These are phyloP conservation scores for Pisolithus albus DNA, from an alignment of 768 basidiomycete species.

Conservation along the genomic window DNA sequence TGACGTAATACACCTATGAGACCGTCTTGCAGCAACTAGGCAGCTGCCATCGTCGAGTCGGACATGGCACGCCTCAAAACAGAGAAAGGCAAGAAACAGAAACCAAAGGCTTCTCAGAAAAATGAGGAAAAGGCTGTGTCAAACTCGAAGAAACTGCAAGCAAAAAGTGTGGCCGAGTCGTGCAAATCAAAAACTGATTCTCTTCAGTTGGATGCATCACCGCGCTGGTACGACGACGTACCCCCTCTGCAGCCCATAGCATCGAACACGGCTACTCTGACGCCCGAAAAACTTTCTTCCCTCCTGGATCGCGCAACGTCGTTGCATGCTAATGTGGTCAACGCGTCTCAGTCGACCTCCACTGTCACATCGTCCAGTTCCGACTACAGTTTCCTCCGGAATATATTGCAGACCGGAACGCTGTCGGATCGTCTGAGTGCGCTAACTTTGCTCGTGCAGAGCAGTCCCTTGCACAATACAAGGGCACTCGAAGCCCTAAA, in stretches of 20 bases:
- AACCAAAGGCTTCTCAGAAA: slow-evolving; percentile 3
- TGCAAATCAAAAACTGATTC: not conserved
- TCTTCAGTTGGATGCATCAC: slow-evolving; percentile 24
- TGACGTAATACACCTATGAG: no score
- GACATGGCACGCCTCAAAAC: not conserved
- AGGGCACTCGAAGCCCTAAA: slow-evolving; percentile 73
- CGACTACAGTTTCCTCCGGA: slow-evolving; percentile 75
- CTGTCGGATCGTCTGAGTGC: slow-evolving; percentile 89
- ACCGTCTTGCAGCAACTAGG: no score
- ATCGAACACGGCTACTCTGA: slow-evolving; percentile 21
- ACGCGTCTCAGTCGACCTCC: slow-evolving; percentile 47
- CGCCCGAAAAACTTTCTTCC: slow-evolving; percentile 38
- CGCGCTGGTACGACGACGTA: slow-evolving; percentile 50
- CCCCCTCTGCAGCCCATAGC: slow-evolving; percentile 13
- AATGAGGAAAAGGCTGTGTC: not conserved
- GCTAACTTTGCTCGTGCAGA: slow-evolving; percentile 81
- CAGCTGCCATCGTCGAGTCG: no score
- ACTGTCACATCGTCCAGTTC: slow-evolving; percentile 43
- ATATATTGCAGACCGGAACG: slow-evolving; percentile 83
- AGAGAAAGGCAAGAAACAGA: slow-evolving; percentile 12
- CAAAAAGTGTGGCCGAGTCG: not conserved
- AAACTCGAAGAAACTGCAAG: not conserved
- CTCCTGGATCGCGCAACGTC: slow-evolving; percentile 40
- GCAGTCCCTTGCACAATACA: slow-evolving; percentile 79
- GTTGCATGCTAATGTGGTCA: slow-evolving; percentile 39